These are phyloP conservation scores for Acacia acuminata DNA, from an alignment of 306 rosid genomes.

Conservation along the genomic window DNA sequence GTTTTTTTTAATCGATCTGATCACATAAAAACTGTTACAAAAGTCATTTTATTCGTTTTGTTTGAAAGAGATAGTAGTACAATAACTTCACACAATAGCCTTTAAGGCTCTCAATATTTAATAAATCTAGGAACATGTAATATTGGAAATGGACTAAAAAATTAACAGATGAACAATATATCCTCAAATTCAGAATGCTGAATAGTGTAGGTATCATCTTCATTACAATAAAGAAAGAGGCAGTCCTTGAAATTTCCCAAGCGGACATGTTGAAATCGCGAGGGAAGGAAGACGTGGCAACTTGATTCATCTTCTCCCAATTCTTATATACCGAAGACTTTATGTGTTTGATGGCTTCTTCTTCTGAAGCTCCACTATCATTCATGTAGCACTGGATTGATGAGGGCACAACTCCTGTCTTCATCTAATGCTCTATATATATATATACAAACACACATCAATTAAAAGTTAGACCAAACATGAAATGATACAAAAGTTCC, in stretches of 20 bases:
- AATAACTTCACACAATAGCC: too few relatives aligned
- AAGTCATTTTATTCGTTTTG: too few relatives aligned
- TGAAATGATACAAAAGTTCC: too few relatives aligned
- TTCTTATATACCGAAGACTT: not conserved
- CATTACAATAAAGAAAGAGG: not conserved
- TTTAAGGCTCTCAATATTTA: too few relatives aligned
- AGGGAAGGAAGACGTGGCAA: not conserved
- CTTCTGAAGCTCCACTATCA: not conserved
- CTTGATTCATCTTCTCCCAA: not conserved
- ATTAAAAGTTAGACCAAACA: too few relatives aligned
- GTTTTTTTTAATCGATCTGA: too few relatives aligned
- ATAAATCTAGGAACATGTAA: too few relatives aligned
- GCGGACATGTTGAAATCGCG: not conserved
- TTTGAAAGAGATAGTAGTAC: too few relatives aligned
- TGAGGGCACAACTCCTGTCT: not conserved
- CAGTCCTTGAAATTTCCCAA: not conserved
- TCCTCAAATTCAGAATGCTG: not conserved
- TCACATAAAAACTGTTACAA: too few relatives aligned
- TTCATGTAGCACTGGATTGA: not conserved
- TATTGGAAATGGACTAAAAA: too few relatives aligned
- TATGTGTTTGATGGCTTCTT: not conserved
- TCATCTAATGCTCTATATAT: not conserved
- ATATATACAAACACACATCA: too few relatives aligned
- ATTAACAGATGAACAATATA: too few relatives aligned
- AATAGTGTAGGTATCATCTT: not conserved